phyloP scores from a whole-genome alignment of 331 rosid species.

The Malus hybrid region DNA sequence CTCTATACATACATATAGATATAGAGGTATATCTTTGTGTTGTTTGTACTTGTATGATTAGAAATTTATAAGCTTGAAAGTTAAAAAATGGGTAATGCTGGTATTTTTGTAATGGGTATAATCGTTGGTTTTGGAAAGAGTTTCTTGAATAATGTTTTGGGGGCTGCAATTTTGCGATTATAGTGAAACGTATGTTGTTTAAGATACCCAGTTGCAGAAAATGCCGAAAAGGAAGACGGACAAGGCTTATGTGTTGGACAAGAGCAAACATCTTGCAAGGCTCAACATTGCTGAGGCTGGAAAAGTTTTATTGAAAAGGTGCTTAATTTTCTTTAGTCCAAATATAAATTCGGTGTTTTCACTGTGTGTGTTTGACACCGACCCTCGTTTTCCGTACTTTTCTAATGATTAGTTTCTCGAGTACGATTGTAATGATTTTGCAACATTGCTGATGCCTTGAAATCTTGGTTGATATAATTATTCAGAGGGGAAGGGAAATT shows the following conservation, averaged over 20 bases:
- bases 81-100: background rate
- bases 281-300: conserved; percentile 79
- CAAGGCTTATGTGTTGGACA: conserved; percentile 73
- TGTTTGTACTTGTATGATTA: background rate
- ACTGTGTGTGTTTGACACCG: background rate
- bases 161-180: background rate
- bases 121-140: background rate
- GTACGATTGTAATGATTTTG: background rate
- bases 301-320: conserved; percentile 73
- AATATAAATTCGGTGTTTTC: background rate
- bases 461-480: background rate
- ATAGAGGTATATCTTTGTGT: background rate
- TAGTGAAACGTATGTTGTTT: conserved; percentile 29
- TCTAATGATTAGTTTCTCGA: background rate
- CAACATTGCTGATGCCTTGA: background rate
- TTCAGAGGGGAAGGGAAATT: conserved; percentile 67
- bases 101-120: background rate
- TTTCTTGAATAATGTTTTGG: background rate
- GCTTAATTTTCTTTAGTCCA: background rate
- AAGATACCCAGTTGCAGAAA: conserved; percentile 96
- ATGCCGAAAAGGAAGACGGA: conserved; percentile 95
- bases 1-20: too few relatives aligned
- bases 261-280: conserved; percentile 85
- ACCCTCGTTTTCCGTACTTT: background rate
- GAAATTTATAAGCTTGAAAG: background rate